These are phyloP conservation scores for Pichia sp. DNA, from an alignment of 1,139 yeast species.

Conservation along the genomic window DNA sequence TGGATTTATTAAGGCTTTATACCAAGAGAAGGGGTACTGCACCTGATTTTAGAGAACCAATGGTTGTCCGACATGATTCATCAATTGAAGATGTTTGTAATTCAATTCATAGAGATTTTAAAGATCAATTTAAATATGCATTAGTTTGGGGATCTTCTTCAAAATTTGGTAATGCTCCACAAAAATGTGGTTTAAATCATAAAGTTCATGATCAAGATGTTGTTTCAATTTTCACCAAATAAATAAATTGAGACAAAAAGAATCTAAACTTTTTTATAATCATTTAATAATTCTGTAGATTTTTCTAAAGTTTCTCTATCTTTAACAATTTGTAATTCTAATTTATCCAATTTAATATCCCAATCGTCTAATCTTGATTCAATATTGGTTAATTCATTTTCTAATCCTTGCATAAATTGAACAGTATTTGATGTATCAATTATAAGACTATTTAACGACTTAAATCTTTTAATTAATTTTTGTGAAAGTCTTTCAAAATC, in stretches of 20 bases:
- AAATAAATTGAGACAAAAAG: too few species aligned
- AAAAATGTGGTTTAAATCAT: conserved; percentile 87
- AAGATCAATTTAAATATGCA: conserved; percentile 87
- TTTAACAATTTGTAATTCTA: conserved; percentile 18
- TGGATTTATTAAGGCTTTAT: conserved; percentile 71
- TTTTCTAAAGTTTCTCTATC: too few species aligned
- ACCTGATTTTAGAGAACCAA: conserved; percentile 83
- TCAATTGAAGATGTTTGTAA: conserved; percentile 86
- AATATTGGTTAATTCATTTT: conserved; percentile 16
- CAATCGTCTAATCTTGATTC: conserved; percentile 18
- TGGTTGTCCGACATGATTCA: conserved; percentile 79
- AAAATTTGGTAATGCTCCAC: conserved; percentile 78
- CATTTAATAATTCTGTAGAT: too few species aligned
- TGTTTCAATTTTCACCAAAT: conserved; percentile 81
- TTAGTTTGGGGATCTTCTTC: conserved; percentile 96
- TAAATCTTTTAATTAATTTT: conserved; percentile 16
- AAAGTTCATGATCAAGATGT: conserved; percentile 90
- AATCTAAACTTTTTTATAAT: too few species aligned
- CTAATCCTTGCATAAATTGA: conserved; percentile 14
- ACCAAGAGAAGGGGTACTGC: conserved; percentile 80
- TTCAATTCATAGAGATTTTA: conserved; percentile 87
- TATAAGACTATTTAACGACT: conserved; percentile 17
- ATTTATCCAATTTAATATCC: conserved; percentile 17
- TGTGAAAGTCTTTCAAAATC: conserved; percentile 17
- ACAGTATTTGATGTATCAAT: conserved; percentile 11